These are phyloP conservation scores for Spizellomyces sp. DNA, from an alignment of 192 early-diverging fungal species.

Conservation along the genomic window DNA sequence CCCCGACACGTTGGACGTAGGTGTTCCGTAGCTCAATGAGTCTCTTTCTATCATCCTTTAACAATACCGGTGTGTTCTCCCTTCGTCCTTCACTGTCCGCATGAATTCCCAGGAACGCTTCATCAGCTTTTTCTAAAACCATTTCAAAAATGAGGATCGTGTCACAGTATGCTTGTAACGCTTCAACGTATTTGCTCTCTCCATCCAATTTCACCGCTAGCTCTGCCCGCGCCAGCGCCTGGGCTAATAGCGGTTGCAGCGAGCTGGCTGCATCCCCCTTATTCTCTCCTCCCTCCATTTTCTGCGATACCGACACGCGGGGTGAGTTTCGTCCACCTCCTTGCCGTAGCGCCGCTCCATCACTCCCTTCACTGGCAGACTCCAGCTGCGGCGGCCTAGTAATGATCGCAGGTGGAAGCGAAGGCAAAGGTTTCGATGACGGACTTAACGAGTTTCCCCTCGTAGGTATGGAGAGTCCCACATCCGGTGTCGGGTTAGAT, in stretches of 20 bases:
- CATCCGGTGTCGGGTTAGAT: no score
- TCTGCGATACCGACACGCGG: no score
- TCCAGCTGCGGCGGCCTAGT: no score
- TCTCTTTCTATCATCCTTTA: slow-evolving; percentile 8
- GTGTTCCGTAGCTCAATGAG: slow-evolving; percentile 33
- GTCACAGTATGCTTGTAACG: slow-evolving; percentile 33
- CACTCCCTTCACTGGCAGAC: no score
- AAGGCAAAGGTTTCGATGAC: no score
- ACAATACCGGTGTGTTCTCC: neutral
- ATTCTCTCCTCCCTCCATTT: neutral
- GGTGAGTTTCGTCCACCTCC: no score
- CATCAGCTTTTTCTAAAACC: slow-evolving; percentile 24
- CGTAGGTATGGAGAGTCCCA: no score
- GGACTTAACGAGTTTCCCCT: no score
- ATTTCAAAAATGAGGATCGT: slow-evolving; percentile 28
- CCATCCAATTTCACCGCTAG: slow-evolving; percentile 30
- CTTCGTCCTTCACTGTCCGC: neutral
- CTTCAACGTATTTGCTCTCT: slow-evolving; percentile 23
- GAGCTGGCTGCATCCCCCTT: neutral
- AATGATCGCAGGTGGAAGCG: no score
- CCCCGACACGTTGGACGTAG: slow-evolving; percentile 34
- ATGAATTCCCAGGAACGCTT: neutral
- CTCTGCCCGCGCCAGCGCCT: slow-evolving; percentile 26
- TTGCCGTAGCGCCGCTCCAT: no score
- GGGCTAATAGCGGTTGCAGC: neutral